Conservation (phyloP, 2,329 filamentous ascomycete species). For the Arthrobotrys iridis region DNA sequence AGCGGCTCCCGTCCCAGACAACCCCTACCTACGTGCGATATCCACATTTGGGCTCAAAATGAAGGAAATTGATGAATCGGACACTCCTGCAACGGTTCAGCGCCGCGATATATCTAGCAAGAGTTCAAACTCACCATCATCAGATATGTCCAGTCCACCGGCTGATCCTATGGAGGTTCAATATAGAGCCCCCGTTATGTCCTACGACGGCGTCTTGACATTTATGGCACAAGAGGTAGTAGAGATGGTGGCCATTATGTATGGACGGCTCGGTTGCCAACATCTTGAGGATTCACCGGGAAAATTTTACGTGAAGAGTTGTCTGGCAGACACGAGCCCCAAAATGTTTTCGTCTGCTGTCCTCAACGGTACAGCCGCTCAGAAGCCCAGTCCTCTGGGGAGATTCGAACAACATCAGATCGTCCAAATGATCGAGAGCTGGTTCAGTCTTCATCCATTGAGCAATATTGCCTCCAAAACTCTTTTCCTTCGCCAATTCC, state of each 20-base stretch:
- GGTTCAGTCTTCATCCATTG: conserved; percentile 53
- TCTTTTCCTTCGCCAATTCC: conserved; percentile 54
- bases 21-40: conserved; percentile 43
- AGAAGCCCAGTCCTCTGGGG: conserved; percentile 35
- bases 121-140: conserved; percentile 27
- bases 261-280: conserved; percentile 52
- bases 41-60: conserved; percentile 34
- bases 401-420: conserved; percentile 50
- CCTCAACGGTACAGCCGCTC: conserved; percentile 36
- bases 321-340: conserved; percentile 29
- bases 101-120: conserved; percentile 23
- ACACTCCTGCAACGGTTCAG: conserved; percentile 41
- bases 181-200: conserved; percentile 46
- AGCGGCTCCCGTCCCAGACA: conserved; percentile 10
- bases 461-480: conserved; percentile 53
- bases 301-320: conserved; percentile 52
- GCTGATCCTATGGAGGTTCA: conserved; percentile 47
- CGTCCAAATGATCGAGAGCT: conserved; percentile 54
- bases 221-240: conserved; percentile 54
- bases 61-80: conserved; percentile 43
- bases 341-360: conserved; percentile 38
- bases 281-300: conserved; percentile 49
- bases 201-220: conserved; percentile 50
- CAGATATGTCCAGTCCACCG: conserved; percentile 33
- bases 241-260: conserved; percentile 53